Base-by-base conservation (phyloP, 208 protist species). In the Novymonas esmeraldas region DNA sequence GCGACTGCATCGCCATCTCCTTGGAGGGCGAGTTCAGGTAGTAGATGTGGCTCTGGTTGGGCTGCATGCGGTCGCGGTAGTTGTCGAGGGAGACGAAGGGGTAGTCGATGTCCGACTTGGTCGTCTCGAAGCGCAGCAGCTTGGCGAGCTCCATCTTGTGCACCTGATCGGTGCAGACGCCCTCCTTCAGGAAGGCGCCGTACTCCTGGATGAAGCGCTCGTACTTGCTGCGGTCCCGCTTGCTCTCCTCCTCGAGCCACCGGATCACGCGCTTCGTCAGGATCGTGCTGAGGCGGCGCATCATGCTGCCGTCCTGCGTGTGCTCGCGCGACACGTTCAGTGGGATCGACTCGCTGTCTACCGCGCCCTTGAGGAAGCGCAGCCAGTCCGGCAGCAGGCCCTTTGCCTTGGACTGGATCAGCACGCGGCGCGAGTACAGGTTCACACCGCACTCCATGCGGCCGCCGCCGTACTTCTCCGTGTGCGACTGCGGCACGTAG, bases 281-380 rank as follows among this genome's bases (percentile, higher is more conserved):
- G 20, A 98, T 90, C 3, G 84, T 90, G 10, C 79, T 94, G 31
- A 99, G 86, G 29, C 92, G 92, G 20, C 90, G 82, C 85, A 99
- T 97, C 74, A 99, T 88, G 66, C 86, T 80, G 63, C 90, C 95
- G 76, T 99, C 94, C 82, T 99, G 98, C 42, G 99, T 97, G 66
- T 98, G 90, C 86, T 99, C 98, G 69, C 98, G 95, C 22, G 92
- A 98, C 22, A 99, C 92, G 75, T 99, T 99, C 24, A 99, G 84
- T 22, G 98, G 98, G 46, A 99, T 94, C 48, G 99, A 98, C 74
- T 99, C 98, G 50, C 84, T 93, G 73, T 99, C 98, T n/a, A 99
- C 96, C n/a, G 98, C 97, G 64, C 98, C 97, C 71, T 97, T 97
- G 64, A 97, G 80, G 73, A 97, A 98, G 66, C 98, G 95, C 56